phyloP scores from a whole-genome alignment of 2,329 filamentous ascomycete species.

The Sporothrix schenckii region DNA sequence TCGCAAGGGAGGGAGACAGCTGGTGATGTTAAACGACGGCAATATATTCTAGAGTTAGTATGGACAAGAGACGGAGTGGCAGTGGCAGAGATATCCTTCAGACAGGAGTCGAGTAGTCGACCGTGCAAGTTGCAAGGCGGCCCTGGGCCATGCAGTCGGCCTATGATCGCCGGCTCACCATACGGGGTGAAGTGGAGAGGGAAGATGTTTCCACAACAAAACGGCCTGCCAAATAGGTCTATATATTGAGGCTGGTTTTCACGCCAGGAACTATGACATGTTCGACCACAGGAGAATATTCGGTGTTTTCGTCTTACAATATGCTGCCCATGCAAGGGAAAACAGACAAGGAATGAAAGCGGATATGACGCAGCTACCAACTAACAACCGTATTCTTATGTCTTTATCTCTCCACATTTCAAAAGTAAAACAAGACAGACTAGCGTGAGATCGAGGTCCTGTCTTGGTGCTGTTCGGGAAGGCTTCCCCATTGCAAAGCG shows the following conservation, averaged over 20 bases:
- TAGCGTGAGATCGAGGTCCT: not conserved
- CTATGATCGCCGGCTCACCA: not conserved
- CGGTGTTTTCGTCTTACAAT: conserved; percentile 4
- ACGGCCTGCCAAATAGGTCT: not conserved
- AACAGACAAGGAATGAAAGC: no score
- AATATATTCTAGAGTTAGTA: not conserved
- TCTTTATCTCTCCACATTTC: not conserved
- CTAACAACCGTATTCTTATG: no score
- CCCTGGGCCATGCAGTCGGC: not conserved
- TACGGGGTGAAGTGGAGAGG: not conserved
- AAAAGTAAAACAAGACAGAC: not conserved
- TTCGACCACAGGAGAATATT: not conserved
- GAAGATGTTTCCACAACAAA: not conserved
- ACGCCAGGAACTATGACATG: not conserved
- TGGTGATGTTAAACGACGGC: not conserved
- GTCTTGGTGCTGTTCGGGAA: not conserved
- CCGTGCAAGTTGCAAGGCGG: not conserved
- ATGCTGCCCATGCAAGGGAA: not conserved
- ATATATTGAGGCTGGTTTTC: not conserved
- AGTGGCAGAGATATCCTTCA: no score
- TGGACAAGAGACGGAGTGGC: no score
- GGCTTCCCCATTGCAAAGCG: not conserved
- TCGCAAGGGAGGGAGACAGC: not conserved
- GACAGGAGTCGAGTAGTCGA: no score
- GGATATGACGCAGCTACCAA: no score